Evolutionary conservation across 768 basidiomycete genomes (phyloP), one percentile per base, ranked within the genome.

Genomic region (Amanita pallidorosea): DNA sequence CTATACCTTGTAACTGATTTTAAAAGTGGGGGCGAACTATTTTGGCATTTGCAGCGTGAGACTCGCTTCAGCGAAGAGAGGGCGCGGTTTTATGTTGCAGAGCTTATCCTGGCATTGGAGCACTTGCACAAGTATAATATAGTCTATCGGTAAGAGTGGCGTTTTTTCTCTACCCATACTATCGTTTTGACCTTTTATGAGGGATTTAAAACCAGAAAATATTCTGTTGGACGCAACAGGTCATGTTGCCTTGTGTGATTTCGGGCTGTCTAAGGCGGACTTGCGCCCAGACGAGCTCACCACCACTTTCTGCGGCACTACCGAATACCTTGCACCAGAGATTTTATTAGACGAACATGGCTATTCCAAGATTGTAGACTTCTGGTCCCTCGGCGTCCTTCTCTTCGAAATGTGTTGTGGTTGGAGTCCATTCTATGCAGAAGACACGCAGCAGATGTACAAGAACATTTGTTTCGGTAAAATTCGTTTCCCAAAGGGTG

Each of bases 381-480:
- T 98, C 65, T 99, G 96, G 94, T 88, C 85, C 43, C 70, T 97
- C 17, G 95, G 94, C 31, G 96, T 98, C 1, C 73, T 99, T 29
- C 73, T 99, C 20, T 99, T 98, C 63, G 96, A 99, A 69, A 99
- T 99, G 96, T 98, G 96, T 61, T 99, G 96, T 58, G 96, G 96
- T 5, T 98, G 96, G 96, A 92, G 88, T 63, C 96, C 96, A 37
- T 99, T 98, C 70, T 99, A 98, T 61, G 94, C 95, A 15, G 96
- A 99, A 61, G 96, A 99, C 63, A 96, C 92, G 4, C 95, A 99
- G 65, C 90, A 95, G 68, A 99, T 99, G 96, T 99, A 99, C 73
- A 93, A 93, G 75, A 92, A 88, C 68, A 91, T 90, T 57, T 96
- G 94, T 64, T 99, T 98, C 66, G 96, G 96, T 53, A 98, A 97